Conservation (phyloP, 495 filamentous ascomycete genomes). For the Xylaria nigripes region DNA sequence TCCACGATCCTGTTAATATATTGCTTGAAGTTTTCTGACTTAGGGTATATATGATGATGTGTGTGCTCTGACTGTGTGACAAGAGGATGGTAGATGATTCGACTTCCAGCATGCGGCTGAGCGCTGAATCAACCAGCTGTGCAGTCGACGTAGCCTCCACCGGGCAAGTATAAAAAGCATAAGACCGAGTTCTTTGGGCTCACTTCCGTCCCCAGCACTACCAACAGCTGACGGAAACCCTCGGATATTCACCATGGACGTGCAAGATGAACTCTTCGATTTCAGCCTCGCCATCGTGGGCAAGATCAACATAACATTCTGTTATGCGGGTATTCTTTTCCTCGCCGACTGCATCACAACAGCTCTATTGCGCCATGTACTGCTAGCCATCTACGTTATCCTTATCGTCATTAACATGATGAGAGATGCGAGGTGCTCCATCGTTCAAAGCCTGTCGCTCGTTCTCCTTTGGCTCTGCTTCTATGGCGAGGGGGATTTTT, state of each 20-base stretch:
- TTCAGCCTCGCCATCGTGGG: not conserved
- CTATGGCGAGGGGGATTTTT: conserved; percentile 3
- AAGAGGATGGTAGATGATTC: not conserved
- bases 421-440: not conserved
- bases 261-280: not conserved
- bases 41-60: too few relatives aligned
- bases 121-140: not conserved
- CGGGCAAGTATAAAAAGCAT: not conserved
- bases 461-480: conserved; percentile 1
- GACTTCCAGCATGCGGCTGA: conserved; percentile 2
- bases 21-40: too few relatives aligned
- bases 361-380: not conserved
- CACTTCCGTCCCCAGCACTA: not conserved
- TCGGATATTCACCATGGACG: not conserved
- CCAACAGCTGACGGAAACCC: not conserved
- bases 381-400: not conserved
- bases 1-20: not conserved
- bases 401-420: not conserved
- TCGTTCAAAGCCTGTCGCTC: not conserved
- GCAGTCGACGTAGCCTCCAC: not conserved
- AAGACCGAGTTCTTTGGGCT: not conserved
- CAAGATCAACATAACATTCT: not conserved
- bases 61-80: too few relatives aligned
- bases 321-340: not conserved
- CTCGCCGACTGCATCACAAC: not conserved